phyloP scores from a whole-genome alignment of 192 early-diverging fungal species.

The Mortierella hygrophila region DNA sequence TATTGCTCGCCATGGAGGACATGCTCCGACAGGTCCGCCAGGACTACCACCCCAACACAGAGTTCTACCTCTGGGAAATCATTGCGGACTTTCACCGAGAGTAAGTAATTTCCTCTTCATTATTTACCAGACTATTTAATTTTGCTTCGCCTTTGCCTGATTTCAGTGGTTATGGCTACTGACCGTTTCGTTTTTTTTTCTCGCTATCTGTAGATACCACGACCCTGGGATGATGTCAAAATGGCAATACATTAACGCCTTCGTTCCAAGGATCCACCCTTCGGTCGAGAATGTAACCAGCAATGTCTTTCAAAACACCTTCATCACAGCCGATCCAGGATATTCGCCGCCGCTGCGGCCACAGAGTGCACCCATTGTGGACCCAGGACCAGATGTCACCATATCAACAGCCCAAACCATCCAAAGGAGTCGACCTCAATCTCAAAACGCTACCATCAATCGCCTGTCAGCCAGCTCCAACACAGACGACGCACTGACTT shows the following conservation, averaged over 20 bases:
- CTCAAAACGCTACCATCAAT: not conserved
- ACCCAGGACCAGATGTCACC: not conserved
- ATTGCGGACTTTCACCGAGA: slow-evolving; percentile 2
- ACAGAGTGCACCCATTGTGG: not conserved
- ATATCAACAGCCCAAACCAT: no score
- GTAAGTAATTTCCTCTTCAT: not conserved
- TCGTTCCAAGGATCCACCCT: not conserved
- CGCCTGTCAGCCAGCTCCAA: not conserved
- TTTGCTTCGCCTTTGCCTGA: not conserved
- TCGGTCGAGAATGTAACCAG: not conserved
- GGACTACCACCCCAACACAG: not conserved
- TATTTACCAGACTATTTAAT: not conserved
- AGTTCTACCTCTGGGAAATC: not conserved
- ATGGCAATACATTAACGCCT: not conserved
- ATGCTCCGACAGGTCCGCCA: not conserved
- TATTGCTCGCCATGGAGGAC: not conserved
- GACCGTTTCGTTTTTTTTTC: not conserved
- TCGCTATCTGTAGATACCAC: not conserved
- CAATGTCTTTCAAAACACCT: not conserved
- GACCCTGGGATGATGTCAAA: not conserved
- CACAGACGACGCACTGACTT: not conserved
- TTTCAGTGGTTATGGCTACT: not conserved
- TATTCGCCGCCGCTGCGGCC: not conserved
- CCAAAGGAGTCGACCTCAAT: not conserved
- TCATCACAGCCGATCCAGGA: not conserved